Conservation (phyloP, 306 rosid genomes). For the Castanea crenata region DNA sequence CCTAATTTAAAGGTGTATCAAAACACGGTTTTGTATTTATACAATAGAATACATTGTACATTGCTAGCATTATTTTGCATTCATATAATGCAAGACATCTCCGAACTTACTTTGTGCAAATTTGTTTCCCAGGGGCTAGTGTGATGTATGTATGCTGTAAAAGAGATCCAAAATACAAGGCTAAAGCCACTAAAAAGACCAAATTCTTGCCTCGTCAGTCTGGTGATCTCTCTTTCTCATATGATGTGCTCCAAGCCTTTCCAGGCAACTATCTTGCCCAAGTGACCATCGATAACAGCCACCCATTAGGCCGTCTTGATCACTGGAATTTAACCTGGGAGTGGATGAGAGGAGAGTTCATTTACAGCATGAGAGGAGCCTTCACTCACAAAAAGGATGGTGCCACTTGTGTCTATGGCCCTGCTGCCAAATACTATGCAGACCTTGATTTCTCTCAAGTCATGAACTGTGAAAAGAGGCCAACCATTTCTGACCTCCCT, state of each 20-base stretch:
- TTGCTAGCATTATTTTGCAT: no score
- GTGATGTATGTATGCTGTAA: constrained; percentile 69
- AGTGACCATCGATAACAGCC: constrained; percentile 63
- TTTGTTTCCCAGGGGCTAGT: constrained; percentile 31
- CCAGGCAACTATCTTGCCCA: constrained; percentile 56
- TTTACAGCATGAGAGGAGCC: constrained; percentile 64
- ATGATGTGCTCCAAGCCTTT: constrained; percentile 59
- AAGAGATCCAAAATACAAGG: constrained; percentile 65
- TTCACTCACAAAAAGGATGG: constrained; percentile 50
- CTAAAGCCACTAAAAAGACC: constrained; percentile 21
- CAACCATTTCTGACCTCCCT: constrained; percentile 69
- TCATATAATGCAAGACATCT: no score
- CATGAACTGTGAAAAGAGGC: constrained; percentile 59
- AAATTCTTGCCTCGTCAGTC: constrained; percentile 54
- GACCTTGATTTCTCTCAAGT: constrained; percentile 71
- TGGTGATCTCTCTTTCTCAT: constrained; percentile 69
- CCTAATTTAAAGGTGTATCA: no score
- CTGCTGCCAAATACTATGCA: constrained; percentile 41
- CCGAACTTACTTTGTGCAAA: not conserved
- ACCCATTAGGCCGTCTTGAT: constrained; percentile 80
- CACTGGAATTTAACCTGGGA: constrained; percentile 92
- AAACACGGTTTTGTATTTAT: no score
- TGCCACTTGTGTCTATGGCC: constrained; percentile 58
- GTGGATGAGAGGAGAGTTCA: constrained; percentile 84
- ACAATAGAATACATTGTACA: no score